These are phyloP conservation scores for Cercospora nicotianae DNA, from an alignment of 2,329 filamentous ascomycete species.

Conservation along the genomic window DNA sequence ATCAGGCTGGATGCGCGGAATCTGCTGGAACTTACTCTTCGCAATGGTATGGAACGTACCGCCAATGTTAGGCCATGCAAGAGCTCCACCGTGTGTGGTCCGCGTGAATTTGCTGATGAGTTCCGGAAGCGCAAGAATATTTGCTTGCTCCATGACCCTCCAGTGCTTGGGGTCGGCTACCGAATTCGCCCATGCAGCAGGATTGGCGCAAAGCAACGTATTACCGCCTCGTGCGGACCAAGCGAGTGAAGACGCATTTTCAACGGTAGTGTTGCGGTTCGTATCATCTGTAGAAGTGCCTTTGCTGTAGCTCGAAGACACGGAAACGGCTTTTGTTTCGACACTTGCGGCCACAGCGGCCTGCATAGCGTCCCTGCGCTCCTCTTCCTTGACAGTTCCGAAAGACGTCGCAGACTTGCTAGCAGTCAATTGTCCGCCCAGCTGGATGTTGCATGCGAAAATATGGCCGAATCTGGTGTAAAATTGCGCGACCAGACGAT, in stretches of 20 bases:
- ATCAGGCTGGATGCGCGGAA: not conserved
- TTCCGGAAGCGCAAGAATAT: not conserved
- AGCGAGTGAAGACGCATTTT: not conserved
- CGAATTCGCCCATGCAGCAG: not conserved
- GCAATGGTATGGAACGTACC: not conserved
- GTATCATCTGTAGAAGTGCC: not conserved
- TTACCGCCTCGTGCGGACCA: not conserved
- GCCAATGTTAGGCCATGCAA: not conserved
- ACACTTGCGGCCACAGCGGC: not conserved
- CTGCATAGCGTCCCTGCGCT: not conserved
- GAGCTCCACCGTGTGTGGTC: not conserved
- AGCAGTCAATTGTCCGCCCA: conserved; percentile 1
- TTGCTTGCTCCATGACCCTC: not conserved
- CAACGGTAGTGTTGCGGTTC: not conserved
- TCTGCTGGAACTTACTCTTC: not conserved
- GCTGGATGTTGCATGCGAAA: not conserved
- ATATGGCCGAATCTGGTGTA: conserved; percentile 2
- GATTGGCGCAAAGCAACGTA: not conserved
- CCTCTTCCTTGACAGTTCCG: not conserved
- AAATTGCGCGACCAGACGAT: not conserved
- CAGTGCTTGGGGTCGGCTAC: not conserved
- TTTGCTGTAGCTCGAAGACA: not conserved
- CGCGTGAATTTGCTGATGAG: not conserved
- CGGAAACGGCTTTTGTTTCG: not conserved
- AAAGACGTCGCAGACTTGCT: not conserved